A percentile compares a stretch with the other conserved stretches of the same genome.
phyloP scores from a whole-genome alignment of 2,329 filamentous ascomycete species.

The Fusarium aywerte region DNA sequence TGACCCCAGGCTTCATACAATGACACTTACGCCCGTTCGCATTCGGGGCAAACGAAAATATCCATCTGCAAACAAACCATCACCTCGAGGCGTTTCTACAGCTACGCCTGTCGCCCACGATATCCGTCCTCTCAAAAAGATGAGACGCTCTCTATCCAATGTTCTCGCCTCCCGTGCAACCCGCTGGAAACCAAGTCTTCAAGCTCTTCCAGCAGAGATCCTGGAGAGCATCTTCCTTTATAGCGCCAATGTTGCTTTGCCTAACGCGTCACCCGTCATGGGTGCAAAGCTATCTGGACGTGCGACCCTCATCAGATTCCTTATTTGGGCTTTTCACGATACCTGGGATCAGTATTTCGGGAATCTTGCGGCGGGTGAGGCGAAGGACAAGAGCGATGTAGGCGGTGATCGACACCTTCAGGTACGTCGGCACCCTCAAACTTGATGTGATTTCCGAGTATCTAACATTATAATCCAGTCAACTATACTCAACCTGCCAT shows the following conservation, averaged over 20 bases:
- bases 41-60: constrained; percentile 63
- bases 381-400: constrained; percentile 2
- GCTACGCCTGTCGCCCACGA: neutral
- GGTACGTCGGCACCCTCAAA: constrained; percentile 48
- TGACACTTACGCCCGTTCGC: constrained; percentile 62
- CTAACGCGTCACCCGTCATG: constrained; percentile 57
- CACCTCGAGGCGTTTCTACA: neutral
- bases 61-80: constrained; percentile 29
- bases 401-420: constrained; percentile 58
- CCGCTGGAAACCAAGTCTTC: constrained; percentile 44
- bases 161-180: constrained; percentile 46
- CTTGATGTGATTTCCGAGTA: neutral
- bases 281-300: constrained; percentile 59
- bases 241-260: constrained; percentile 61
- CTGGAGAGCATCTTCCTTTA: constrained; percentile 64
- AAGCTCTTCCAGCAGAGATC: constrained; percentile 62
- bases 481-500: constrained; percentile 56
- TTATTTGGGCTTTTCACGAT: constrained; percentile 52
- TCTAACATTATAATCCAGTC: constrained; percentile 49
- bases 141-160: constrained; percentile 46
- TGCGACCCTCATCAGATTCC: constrained; percentile 52
- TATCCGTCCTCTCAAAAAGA: constrained; percentile 38
- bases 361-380: constrained; percentile 27
- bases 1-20: constrained; percentile 35
- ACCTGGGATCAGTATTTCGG: constrained; percentile 56